Conservation (phyloP, 2,329 filamentous ascomycete species). For the Pseudopyricularia cyperi region DNA sequence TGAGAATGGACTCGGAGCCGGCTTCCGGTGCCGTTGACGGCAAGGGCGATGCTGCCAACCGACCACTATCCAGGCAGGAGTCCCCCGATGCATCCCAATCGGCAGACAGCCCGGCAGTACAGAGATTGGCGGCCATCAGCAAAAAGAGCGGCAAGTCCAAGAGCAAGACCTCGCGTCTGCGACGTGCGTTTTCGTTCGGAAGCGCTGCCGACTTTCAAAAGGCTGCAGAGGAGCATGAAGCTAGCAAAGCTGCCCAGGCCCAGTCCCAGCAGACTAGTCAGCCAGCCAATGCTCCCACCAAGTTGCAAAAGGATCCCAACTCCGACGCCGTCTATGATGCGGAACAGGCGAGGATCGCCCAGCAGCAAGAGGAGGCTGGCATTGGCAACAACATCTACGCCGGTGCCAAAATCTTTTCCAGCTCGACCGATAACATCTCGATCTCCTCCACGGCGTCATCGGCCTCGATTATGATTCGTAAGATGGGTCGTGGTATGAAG, state of each 20-base stretch:
- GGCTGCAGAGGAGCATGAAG: slow-evolving; percentile 36
- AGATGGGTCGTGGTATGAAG: slow-evolving; percentile 99
- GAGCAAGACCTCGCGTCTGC: slow-evolving; percentile 74
- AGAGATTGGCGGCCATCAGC: slow-evolving; percentile 76
- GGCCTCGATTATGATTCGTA: slow-evolving; percentile 86
- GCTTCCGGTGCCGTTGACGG: slow-evolving; percentile 7
- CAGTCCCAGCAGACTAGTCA: background rate
- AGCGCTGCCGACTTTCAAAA: slow-evolving; percentile 83
- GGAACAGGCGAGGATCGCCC: slow-evolving; percentile 82
- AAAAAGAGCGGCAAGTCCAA: slow-evolving; percentile 67
- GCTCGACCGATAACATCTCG: slow-evolving; percentile 89
- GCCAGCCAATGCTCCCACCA: slow-evolving; percentile 33
- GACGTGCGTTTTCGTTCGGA: slow-evolving; percentile 91
- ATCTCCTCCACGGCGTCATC: slow-evolving; percentile 84
- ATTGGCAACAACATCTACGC: slow-evolving; percentile 91
- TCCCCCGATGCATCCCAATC: slow-evolving; percentile 18
- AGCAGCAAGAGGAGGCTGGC: slow-evolving; percentile 82
- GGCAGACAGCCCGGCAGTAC: slow-evolving; percentile 57
- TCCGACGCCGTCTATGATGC: slow-evolving; percentile 59
- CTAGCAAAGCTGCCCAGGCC: too few relatives aligned
- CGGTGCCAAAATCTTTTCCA: slow-evolving; percentile 70
- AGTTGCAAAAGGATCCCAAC: slow-evolving; percentile 52
- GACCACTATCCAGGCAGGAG: background rate
- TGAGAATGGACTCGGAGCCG: slow-evolving; percentile 45
- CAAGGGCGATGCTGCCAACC: background rate